Conservation (phyloP, 2,329 filamentous ascomycete genomes). For the Aspergillus spinulosporus region DNA sequence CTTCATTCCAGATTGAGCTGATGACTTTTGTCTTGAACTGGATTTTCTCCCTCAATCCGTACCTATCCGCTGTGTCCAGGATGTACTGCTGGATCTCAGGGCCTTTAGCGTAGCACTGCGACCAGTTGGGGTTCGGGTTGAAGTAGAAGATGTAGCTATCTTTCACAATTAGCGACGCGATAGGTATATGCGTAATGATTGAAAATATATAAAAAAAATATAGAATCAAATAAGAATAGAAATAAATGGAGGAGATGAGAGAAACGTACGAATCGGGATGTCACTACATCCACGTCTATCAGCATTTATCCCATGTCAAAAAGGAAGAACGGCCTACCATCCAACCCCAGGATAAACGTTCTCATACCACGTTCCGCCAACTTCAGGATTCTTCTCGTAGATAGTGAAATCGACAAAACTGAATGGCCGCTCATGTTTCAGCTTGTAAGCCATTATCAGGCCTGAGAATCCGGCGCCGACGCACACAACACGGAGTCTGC, state of each 20-base stretch:
- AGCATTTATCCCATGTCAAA: neutral
- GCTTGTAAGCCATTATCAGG: slow-evolving; percentile 42
- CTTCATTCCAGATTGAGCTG: slow-evolving; percentile 40
- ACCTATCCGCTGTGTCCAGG: slow-evolving; percentile 39
- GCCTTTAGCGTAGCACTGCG: slow-evolving; percentile 42
- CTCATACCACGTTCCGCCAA: slow-evolving; percentile 8
- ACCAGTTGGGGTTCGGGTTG: slow-evolving; percentile 43
- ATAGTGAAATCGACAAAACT: neutral
- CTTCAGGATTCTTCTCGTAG: slow-evolving; percentile 6
- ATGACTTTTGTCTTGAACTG: slow-evolving; percentile 25
- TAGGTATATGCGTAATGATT: too few relatives aligned
- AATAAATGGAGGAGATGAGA: neutral
- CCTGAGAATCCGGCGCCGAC: slow-evolving; percentile 36
- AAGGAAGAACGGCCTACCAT: neutral
- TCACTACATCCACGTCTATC: neutral
- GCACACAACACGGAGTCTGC: slow-evolving; percentile 24
- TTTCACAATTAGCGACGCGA: neutral
- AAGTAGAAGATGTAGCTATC: slow-evolving; percentile 9
- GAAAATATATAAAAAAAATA: too few relatives aligned
- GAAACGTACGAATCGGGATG: neutral
- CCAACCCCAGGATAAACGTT: slow-evolving; percentile 7
- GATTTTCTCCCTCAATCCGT: slow-evolving; percentile 40
- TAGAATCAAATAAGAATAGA: too few relatives aligned
- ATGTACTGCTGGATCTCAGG: slow-evolving; percentile 48
- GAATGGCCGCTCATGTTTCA: slow-evolving; percentile 26